A percentile compares a stretch with the other conserved stretches of the same genome.
Conservation (phyloP, 108 stramenopile genomes). For the Skeletonema menzelii region DNA sequence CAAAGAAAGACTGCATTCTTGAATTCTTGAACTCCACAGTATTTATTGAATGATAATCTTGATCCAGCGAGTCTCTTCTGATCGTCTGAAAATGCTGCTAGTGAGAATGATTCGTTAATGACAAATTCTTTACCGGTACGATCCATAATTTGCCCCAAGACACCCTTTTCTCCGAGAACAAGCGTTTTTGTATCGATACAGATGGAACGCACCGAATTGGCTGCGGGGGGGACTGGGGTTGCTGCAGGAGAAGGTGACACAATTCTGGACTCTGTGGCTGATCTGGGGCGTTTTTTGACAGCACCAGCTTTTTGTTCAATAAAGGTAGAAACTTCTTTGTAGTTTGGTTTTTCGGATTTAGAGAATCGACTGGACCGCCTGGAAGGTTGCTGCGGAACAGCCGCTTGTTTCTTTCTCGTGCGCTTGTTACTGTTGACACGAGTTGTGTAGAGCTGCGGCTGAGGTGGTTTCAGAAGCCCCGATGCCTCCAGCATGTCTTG, state of each 20-base stretch:
- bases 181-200: slow-evolving; percentile 39
- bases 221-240: slow-evolving; percentile 8
- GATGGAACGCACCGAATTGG: slow-evolving; percentile 61
- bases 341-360: not conserved
- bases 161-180: slow-evolving; percentile 27
- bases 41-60: slow-evolving; percentile 82
- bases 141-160: slow-evolving; percentile 57
- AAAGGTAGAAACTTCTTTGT: not conserved
- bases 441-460: not conserved
- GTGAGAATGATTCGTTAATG: slow-evolving; percentile 43
- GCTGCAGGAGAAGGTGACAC: not conserved
- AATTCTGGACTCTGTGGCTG: not conserved
- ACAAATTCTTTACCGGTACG: slow-evolving; percentile 68
- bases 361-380: not conserved
- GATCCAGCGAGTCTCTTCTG: slow-evolving; percentile 27
- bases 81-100: slow-evolving; percentile 32
- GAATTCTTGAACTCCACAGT: slow-evolving; percentile 82
- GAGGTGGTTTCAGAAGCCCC: not conserved
- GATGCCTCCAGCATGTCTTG: not conserved
- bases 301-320: not conserved
- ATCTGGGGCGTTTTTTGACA: not conserved
- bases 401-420: not conserved
- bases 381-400: not conserved
- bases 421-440: not conserved
- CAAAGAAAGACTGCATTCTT: slow-evolving; percentile 66